Evolutionary conservation across 352 stramenopile species (phyloP), one percentile per base, ranked within the genome.

Genomic region (Phytophthora multivora): DNA sequence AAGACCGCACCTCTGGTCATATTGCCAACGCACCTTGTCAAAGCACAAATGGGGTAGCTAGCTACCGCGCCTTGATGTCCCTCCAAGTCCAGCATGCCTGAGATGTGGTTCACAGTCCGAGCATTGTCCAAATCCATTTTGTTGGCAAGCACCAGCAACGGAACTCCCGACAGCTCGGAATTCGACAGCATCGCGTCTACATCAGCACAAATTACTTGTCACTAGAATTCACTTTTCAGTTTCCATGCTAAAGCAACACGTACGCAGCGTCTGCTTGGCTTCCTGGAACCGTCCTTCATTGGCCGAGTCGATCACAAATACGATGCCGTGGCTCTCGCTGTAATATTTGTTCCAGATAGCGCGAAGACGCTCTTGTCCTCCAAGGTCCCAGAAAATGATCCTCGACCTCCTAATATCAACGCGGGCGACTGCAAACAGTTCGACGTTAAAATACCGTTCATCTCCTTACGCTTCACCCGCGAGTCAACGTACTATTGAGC

Each of bases 301-400:
- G 33, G 87, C 85, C 18, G 89, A 86, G 64, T 98, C 91, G 41
- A 98, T 70, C 43, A 98, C 89, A 54, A 97, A 98, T 46, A 98
- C 83, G 31, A 98, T 79, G 35, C 86, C 91, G 64, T 98, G 88
- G 45, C 91, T 95, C 64, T 97, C 90, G 35, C 85, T 93, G 72
- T 97, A 98, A 61, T 98, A 98, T 65, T 97, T 97, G 70, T 96
- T 93, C 91, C 91, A 98, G 46, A 98, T 96, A 21, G 86, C 85
- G 30, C 91, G 83, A 60, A 98, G 70, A 26, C 87, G 85, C 41
- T 94, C 83, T 81, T 97, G 91, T 26, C 91, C 91, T 47, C 91
- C 91, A 10, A 98, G 65, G 57, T 98, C 91, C 91, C 91, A 98
- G 60, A 97, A 97, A 61, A 97, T 96, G 53, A 98, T 75, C 26